Percentiles rank a stretch among this genome's conserved stretches.
Conservation (phyloP, 257 asterid genomes). For the Mentha longifolia region DNA sequence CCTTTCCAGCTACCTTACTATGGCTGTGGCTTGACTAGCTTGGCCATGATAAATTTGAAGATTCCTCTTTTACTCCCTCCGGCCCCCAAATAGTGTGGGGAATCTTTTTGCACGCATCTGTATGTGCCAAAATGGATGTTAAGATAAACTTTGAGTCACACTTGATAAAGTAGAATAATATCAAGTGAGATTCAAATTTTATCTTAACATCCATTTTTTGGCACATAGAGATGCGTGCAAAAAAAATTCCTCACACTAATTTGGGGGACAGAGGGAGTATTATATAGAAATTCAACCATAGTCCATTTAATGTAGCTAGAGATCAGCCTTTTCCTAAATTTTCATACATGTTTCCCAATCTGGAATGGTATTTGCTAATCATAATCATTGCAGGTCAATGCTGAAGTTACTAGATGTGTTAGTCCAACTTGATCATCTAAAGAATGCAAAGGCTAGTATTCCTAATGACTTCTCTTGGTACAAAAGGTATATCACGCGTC, state of each 20-base stretch:
- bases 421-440: constrained; percentile 98
- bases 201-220: too few species aligned
- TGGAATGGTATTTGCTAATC: constrained; percentile 20
- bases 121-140: too few species aligned
- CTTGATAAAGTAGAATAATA: too few species aligned
- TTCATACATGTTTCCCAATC: constrained; percentile 25
- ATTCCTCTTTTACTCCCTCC: background rate
- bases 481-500: constrained; percentile 70
- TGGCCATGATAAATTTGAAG: constrained; percentile 5
- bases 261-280: background rate
- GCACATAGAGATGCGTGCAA: too few species aligned
- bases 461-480: constrained; percentile 99
- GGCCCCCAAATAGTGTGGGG: too few species aligned
- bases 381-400: constrained; percentile 80
- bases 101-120: too few species aligned
- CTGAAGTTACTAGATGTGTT: constrained; percentile 88
- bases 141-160: too few species aligned
- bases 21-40: background rate
- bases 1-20: constrained; percentile 2
- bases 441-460: constrained; percentile 98
- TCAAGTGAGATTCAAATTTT: too few species aligned
- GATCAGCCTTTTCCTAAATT: constrained; percentile 8
- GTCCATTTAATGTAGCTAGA: constrained; percentile 9
- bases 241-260: too few species aligned
- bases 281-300: constrained; percentile 13